phyloP scores from a whole-genome alignment of 2,329 filamentous ascomycete species.

The Trichoderma guizhouense region DNA sequence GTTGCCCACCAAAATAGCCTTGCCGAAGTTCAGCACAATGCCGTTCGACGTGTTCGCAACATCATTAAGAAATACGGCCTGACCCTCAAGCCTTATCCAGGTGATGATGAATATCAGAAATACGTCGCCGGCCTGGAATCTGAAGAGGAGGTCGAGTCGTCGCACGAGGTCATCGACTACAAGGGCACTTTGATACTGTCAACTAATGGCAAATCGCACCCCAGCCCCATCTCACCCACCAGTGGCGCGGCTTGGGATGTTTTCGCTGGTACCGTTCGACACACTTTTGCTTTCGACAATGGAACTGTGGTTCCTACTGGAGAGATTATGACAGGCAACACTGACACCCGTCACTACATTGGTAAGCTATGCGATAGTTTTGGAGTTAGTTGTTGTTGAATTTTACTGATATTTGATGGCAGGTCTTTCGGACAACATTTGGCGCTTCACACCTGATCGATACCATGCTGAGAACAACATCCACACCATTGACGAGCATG shows the following conservation, averaged over 20 bases:
- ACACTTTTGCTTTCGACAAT: slow-evolving; percentile 43
- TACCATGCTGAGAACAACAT: slow-evolving; percentile 30
- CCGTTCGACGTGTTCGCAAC: slow-evolving; percentile 45
- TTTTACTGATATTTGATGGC: slow-evolving; percentile 27
- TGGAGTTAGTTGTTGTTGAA: neutral
- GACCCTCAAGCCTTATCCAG: slow-evolving; percentile 51
- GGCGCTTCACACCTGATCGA: slow-evolving; percentile 43
- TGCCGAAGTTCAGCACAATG: slow-evolving; percentile 47
- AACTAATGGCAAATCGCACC: slow-evolving; percentile 39
- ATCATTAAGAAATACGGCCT: slow-evolving; percentile 57
- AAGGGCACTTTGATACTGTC: slow-evolving; percentile 41
- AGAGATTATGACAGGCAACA: slow-evolving; percentile 43
- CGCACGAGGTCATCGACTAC: slow-evolving; percentile 23
- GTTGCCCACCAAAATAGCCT: slow-evolving; percentile 55
- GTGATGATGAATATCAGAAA: slow-evolving; percentile 34
- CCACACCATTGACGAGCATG: slow-evolving; percentile 42
- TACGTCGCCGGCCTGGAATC: slow-evolving; percentile 17
- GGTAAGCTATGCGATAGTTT: slow-evolving; percentile 25
- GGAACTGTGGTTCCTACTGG: slow-evolving; percentile 52
- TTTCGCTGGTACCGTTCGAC: slow-evolving; percentile 49
- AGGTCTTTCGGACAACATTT: slow-evolving; percentile 23
- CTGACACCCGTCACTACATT: slow-evolving; percentile 42
- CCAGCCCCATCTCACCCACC: slow-evolving; percentile 57
- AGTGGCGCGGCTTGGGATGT: slow-evolving; percentile 42
- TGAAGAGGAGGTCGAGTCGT: neutral